Evolutionary conservation across 306 rosid species (phyloP).

Genomic region (Cucurbita pepo): DNA sequence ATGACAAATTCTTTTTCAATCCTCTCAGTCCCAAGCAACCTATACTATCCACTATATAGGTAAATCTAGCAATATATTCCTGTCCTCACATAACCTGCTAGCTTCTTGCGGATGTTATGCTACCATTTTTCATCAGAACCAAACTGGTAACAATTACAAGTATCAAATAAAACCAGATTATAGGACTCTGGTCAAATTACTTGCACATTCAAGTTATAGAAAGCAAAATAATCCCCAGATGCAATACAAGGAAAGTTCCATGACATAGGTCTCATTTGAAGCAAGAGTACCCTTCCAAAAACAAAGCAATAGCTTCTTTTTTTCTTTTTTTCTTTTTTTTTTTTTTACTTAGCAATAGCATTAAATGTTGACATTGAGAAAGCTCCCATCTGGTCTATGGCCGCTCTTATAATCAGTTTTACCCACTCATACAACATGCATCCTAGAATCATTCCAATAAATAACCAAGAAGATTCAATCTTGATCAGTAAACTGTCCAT

Average conservation of each 20-base stretch:
- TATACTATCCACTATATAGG: neutral
- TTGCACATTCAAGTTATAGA: neutral
- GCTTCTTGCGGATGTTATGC: neutral
- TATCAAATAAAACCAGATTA: neutral
- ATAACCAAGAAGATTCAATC: neutral
- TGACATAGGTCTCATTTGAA: neutral
- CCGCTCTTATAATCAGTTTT: neutral
- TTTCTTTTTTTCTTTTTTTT: too few species aligned
- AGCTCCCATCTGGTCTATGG: neutral
- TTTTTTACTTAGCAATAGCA: neutral
- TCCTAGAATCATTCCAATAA: neutral
- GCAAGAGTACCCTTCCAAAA: neutral
- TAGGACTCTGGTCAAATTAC: neutral
- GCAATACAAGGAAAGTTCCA: neutral
- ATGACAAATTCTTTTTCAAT: neutral
- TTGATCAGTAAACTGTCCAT: neutral
- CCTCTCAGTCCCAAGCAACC: neutral
- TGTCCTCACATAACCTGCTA: neutral
- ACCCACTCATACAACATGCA: neutral
- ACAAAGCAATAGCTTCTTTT: neutral
- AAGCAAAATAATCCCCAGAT: neutral
- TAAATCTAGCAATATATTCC: neutral
- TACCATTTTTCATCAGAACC: neutral
- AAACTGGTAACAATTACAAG: neutral
- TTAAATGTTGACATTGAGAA: neutral